Percentiles rank a stretch among this genome's conserved stretches.
phyloP scores from a whole-genome alignment of 495 filamentous ascomycete genomes.

The Pseudoneurospora amorphoporcata region DNA sequence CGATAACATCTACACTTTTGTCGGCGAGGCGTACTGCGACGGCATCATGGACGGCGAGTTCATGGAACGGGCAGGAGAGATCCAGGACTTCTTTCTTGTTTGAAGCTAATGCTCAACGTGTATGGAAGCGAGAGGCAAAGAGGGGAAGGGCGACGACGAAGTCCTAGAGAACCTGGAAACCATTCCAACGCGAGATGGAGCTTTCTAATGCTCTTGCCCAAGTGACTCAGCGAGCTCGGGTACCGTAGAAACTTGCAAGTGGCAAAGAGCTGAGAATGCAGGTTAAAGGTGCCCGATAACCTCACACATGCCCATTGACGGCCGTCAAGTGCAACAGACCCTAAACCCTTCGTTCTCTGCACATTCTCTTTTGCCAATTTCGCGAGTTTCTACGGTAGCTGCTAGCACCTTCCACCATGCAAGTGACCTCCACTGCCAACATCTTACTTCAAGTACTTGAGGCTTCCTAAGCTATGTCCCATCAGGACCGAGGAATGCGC shows the following conservation, averaged over 20 bases:
- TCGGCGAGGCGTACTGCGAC: slow-evolving; percentile 10
- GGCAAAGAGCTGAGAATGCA: too few relatives aligned
- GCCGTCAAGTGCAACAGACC: too few relatives aligned
- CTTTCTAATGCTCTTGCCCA: background rate
- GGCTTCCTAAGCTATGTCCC: background rate
- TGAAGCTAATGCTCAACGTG: background rate
- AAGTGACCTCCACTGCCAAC: background rate
- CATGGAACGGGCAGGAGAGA: background rate
- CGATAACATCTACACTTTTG: background rate
- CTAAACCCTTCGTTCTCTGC: too few relatives aligned
- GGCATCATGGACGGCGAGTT: slow-evolving; percentile 12
- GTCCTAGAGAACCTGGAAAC: background rate
- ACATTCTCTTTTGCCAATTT: too few relatives aligned
- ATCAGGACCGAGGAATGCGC: background rate
- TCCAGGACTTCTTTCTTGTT: background rate
- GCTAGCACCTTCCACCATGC: background rate
- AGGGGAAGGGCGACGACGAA: background rate
- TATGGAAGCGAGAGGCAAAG: background rate
- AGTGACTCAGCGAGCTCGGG: background rate
- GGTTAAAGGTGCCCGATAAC: too few relatives aligned
- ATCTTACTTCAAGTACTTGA: background rate
- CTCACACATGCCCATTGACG: too few relatives aligned
- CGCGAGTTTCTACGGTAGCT: background rate
- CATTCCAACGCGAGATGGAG: background rate
- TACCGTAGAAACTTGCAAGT: too few relatives aligned